These are phyloP conservation scores for Pleurostoma richardsiae DNA, from an alignment of 2,329 filamentous ascomycete genomes.

Conservation along the genomic window DNA sequence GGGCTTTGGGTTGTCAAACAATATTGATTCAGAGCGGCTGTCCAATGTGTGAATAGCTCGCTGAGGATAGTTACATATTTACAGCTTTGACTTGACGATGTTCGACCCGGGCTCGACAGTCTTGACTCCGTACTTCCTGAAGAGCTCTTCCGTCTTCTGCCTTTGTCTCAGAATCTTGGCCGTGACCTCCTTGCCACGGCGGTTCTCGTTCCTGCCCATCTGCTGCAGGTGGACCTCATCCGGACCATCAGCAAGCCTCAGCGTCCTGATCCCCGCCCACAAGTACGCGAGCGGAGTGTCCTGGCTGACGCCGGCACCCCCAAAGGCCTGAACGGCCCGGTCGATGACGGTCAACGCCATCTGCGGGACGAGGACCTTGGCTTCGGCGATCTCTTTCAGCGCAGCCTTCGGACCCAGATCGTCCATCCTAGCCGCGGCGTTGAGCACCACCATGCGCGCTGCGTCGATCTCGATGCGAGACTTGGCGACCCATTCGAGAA, in stretches of 20 bases:
- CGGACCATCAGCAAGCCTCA: slow-evolving; percentile 86
- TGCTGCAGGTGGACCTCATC: slow-evolving; percentile 92
- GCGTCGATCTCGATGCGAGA: slow-evolving; percentile 93
- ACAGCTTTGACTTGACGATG: slow-evolving; percentile 45
- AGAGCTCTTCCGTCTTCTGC: slow-evolving; percentile 59
- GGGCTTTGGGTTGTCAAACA: too few relatives aligned
- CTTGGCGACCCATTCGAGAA: slow-evolving; percentile 90
- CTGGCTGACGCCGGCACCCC: slow-evolving; percentile 85
- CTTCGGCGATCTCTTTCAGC: slow-evolving; percentile 88
- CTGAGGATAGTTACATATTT: slow-evolving; percentile 4
- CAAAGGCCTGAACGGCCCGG: slow-evolving; percentile 88
- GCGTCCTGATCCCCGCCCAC: slow-evolving; percentile 76
- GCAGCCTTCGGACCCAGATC: slow-evolving; percentile 81
- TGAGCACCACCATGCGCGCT: slow-evolving; percentile 82
- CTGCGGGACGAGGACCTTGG: slow-evolving; percentile 85
- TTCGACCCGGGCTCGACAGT: slow-evolving; percentile 44
- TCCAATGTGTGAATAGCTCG: too few relatives aligned
- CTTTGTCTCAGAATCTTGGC: slow-evolving; percentile 60
- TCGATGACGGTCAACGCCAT: slow-evolving; percentile 85
- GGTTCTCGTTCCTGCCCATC: slow-evolving; percentile 77
- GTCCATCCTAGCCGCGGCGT: slow-evolving; percentile 94
- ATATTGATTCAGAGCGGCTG: too few relatives aligned
- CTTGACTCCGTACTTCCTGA: slow-evolving; percentile 50
- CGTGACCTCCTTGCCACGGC: slow-evolving; percentile 55
- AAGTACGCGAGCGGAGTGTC: slow-evolving; percentile 86